Evolutionary conservation across 352 stramenopile species (phyloP), one percentile per base, ranked within the genome.

Genomic region (Phytopythium delawarense): DNA sequence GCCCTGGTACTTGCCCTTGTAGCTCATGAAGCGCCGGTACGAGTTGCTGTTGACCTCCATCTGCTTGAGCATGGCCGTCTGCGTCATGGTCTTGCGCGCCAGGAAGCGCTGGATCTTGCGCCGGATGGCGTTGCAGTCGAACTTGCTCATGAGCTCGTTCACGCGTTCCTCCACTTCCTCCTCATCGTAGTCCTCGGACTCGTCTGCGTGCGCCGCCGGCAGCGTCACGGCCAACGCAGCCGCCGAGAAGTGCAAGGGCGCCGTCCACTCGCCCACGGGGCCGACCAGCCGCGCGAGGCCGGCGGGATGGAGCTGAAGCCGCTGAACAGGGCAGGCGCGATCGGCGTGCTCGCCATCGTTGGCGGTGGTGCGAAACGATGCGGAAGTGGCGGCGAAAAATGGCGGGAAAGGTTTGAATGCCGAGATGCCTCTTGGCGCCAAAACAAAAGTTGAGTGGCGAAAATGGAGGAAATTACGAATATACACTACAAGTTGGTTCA

Each of bases 41-140:
- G 74, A 83, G 62, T 83, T 80, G 64, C 64, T 71, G 57, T 86
- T 86, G 63, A 67, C 73, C 46, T 70, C 23, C 58, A 80, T 78
- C 5, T 57, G 40, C 28, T 67, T 66, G 2, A 83, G 63, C 39
- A 75, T 83, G 30, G 72, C 70, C 7, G 72, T 74, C 67, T 83
- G 74, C 34, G 72, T 86, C 67, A 86, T 81, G 57, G 69, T 74
- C 51, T 83, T 86, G 11, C 65, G 66, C 23, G 67, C 72, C n/a
- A 86, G 53, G 48, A 83, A 86, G 49, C 70, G 62, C 61, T 76
- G 67, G 57, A 83, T 81, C 59, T 76, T 74, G 54, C 64, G 67
- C 44, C 76, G 74, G 18, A 83, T 72, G 39, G 74, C 71, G 42
- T 87, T 64, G 66, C 72, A 86, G 59, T 81, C 63, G 51, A 57